phyloP scores from a whole-genome alignment of 2,329 filamentous ascomycete genomes.

The Nothophaeocryptopus gaeumannii region DNA sequence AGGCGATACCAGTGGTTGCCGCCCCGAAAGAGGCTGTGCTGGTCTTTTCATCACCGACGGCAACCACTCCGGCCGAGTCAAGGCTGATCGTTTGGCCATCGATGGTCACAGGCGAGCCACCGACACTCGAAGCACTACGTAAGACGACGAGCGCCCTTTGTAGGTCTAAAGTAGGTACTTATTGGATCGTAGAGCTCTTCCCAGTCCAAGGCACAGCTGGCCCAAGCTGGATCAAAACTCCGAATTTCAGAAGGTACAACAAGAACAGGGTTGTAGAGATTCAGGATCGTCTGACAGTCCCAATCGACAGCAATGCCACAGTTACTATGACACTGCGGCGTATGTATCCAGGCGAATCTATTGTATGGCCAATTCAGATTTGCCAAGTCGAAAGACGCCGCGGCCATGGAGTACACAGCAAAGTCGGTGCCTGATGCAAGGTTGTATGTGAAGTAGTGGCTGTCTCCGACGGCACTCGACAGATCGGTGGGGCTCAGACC shows the following conservation, averaged over 20 bases:
- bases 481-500: constrained; percentile 11
- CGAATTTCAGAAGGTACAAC: constrained; percentile 12
- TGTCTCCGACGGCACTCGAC: constrained; percentile 5
- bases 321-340: neutral
- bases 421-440: too few relatives aligned
- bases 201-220: constrained; percentile 15
- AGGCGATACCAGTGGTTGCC: too few relatives aligned
- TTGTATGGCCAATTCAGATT: constrained; percentile 10
- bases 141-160: too few relatives aligned
- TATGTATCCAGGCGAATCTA: neutral
- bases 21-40: too few relatives aligned
- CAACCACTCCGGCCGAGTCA: too few relatives aligned
- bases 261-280: neutral
- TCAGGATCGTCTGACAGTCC: neutral
- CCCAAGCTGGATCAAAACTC: constrained; percentile 16
- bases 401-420: neutral
- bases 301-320: neutral
- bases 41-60: too few relatives aligned
- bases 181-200: too few relatives aligned
- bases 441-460: neutral
- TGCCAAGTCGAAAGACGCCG: constrained; percentile 3
- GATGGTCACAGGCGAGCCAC: too few relatives aligned
- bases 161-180: too few relatives aligned
- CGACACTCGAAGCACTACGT: too few relatives aligned
- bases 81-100: too few relatives aligned